Conservation (phyloP, 176 grass and related monocot species). For the Metroxylon sagu region DNA sequence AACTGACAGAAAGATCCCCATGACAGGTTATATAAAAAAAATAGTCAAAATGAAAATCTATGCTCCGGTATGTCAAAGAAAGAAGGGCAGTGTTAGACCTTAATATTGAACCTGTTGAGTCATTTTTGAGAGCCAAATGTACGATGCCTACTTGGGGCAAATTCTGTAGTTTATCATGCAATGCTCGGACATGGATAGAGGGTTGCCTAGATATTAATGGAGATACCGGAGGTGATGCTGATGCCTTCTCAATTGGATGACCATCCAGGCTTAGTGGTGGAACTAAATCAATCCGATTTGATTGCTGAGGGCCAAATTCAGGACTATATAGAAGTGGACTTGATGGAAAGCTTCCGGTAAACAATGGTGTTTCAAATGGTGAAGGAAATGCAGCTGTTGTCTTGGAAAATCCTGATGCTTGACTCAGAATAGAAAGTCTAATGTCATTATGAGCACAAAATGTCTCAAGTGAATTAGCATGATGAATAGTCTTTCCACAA, state of each 20-base stretch:
- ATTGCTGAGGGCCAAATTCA: constrained; percentile 62
- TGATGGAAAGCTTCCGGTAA: constrained; percentile 97
- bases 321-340: constrained; percentile 93
- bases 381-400: constrained; percentile 51
- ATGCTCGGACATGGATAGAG: constrained; percentile 50
- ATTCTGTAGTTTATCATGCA: constrained; percentile 89
- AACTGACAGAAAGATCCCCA: constrained; percentile 41
- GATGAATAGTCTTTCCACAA: constrained; percentile 60
- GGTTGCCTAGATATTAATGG: constrained; percentile 61
- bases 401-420: constrained; percentile 60
- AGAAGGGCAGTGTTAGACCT: constrained; percentile 39
- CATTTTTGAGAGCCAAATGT: constrained; percentile 94
- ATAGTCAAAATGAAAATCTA: background rate
- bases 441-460: constrained; percentile 79
- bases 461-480: constrained; percentile 68
- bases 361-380: constrained; percentile 80
- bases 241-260: constrained; percentile 36
- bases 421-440: constrained; percentile 61
- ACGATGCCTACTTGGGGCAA: constrained; percentile 93
- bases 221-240: constrained; percentile 55
- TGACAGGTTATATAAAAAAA: constrained; percentile 1
- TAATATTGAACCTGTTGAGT: constrained; percentile 82
- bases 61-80: background rate
- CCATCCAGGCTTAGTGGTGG: constrained; percentile 91
- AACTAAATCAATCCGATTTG: constrained; percentile 69